These are phyloP conservation scores for Fraxinus albicans DNA, from an alignment of 305 asterid genomes.

Conservation along the genomic window DNA sequence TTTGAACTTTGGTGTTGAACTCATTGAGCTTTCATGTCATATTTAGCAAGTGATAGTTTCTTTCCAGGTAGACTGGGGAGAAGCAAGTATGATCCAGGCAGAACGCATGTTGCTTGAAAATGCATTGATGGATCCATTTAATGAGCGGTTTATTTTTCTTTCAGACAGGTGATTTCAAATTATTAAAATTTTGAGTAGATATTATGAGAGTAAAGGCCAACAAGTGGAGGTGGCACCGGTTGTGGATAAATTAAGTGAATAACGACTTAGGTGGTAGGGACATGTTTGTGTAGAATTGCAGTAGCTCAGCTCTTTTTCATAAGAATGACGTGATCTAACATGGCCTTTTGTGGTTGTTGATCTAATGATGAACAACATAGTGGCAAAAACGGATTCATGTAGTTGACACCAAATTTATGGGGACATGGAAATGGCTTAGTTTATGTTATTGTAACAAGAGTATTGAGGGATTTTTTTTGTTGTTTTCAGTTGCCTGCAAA, in stretches of 20 bases:
- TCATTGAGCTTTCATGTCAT: constrained; percentile 19
- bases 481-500: not conserved
- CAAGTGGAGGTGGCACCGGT: not conserved
- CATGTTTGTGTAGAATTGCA: not conserved
- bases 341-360: not conserved
- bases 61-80: constrained; percentile 99
- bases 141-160: constrained; percentile 80
- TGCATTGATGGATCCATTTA: constrained; percentile 72
- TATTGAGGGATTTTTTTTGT: not conserved
- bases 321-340: not conserved
- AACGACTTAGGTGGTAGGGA: not conserved
- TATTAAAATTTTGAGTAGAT: not conserved
- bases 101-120: constrained; percentile 81
- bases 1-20: not conserved
- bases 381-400: not conserved
- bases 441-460: not conserved
- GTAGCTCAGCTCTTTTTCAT: not conserved
- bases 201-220: not conserved
- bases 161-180: constrained; percentile 69
- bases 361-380: not conserved
- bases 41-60: constrained; percentile 40
- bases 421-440: not conserved
- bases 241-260: not conserved
- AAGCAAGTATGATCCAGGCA: constrained; percentile 94
- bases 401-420: not conserved